Percentiles rank a stretch among this genome's conserved stretches.
Evolutionary conservation across 2,329 filamentous ascomycete species (phyloP).

Genomic region (Hypoxylon sp.): DNA sequence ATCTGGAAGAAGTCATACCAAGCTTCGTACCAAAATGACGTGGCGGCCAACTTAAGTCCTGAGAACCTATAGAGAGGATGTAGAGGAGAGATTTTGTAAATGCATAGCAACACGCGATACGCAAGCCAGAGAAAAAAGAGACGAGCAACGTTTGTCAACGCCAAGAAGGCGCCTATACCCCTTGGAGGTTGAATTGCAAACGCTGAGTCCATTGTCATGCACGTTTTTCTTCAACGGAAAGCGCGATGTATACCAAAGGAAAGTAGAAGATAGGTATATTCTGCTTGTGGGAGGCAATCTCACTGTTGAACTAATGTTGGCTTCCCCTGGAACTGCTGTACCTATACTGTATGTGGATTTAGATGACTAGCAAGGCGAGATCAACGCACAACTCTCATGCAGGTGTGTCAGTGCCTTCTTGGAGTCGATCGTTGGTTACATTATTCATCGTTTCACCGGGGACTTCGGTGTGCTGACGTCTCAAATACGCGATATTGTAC

Average conservation of each 20-base stretch:
- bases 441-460: not conserved
- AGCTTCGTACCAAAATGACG: slow-evolving; percentile 2
- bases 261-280: not conserved
- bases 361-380: not conserved
- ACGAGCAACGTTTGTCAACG: not conserved
- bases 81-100: not conserved
- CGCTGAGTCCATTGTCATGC: not conserved
- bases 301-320: not conserved
- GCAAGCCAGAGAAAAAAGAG: not conserved
- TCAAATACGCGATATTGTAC: not conserved
- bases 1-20: slow-evolving; percentile 15
- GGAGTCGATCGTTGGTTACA: not conserved
- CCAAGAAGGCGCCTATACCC: not conserved
- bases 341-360: not conserved
- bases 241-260: not conserved
- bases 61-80: not conserved
- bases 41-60: not conserved
- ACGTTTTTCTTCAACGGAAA: not conserved
- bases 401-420: not conserved
- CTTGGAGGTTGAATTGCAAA: not conserved
- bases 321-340: not conserved
- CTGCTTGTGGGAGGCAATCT: not conserved
- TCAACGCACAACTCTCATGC: not conserved
- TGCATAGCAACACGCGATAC: not conserved
- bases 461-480: not conserved